A percentile compares a stretch with the other conserved stretches of the same genome.
phyloP scores from a whole-genome alignment of 306 rosid species.

The Gastrolobium villosum region DNA sequence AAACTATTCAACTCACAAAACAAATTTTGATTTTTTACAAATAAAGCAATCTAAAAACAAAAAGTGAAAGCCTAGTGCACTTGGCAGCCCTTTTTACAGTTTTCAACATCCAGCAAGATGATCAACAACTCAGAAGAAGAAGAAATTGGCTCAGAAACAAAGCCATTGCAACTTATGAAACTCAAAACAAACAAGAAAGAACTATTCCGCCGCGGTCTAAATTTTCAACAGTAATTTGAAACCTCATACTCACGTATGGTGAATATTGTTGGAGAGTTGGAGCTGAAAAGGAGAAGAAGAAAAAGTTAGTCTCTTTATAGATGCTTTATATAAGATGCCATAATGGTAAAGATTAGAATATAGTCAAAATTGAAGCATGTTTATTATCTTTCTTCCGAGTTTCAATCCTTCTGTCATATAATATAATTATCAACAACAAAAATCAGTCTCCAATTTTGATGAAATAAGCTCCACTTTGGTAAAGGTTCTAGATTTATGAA shows the following conservation, averaged over 20 bases:
- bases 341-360: neutral
- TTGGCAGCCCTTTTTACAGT: too few relatives aligned
- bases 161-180: slow-evolving; percentile 27
- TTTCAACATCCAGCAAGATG: neutral
- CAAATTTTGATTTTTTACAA: neutral
- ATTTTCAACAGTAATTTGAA: slow-evolving; percentile 1
- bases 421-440: neutral
- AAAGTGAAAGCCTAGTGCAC: neutral
- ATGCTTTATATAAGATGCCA: neutral
- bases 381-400: neutral
- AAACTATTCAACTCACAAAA: slow-evolving; percentile 4
- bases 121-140: neutral
- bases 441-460: neutral
- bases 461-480: neutral
- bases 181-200: slow-evolving; percentile 9
- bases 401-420: neutral
- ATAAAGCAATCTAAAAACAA: slow-evolving; percentile 13
- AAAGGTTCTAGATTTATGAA: too few relatives aligned
- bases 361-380: neutral
- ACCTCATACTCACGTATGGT: slow-evolving; percentile 90
- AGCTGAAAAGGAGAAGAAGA: slow-evolving; percentile 60
- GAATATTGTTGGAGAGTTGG: slow-evolving; percentile 70
- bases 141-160: slow-evolving; percentile 11
- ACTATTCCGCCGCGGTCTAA: neutral
- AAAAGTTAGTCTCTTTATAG: slow-evolving; percentile 25